These are phyloP conservation scores for Lophiostoma macrostomum DNA, from an alignment of 495 filamentous ascomycete species.

Conservation along the genomic window DNA sequence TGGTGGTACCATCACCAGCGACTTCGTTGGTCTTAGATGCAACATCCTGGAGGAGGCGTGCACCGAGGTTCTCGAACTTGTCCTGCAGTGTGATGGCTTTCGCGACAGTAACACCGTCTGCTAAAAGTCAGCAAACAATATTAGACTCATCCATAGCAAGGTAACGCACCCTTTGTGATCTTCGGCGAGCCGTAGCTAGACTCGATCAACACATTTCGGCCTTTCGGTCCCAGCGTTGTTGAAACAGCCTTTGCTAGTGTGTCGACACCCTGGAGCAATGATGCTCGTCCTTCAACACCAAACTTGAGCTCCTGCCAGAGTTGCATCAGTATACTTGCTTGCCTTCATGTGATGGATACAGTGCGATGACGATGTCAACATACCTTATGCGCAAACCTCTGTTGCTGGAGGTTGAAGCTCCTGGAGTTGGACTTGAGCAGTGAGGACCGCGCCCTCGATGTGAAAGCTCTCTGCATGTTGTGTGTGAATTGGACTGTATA, in stretches of 20 bases:
- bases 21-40: slow-evolving; percentile 99
- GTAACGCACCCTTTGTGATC: slow-evolving; percentile 89
- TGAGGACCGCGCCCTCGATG: slow-evolving; percentile 60
- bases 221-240: slow-evolving; percentile 95
- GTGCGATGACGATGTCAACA: slow-evolving; percentile 30
- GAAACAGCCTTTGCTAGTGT: slow-evolving; percentile 95
- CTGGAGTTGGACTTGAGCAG: slow-evolving; percentile 67
- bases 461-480: slow-evolving; percentile 79
- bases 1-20: slow-evolving; percentile 97
- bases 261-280: slow-evolving; percentile 90
- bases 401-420: slow-evolving; percentile 69
- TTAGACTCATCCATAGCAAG: not conserved
- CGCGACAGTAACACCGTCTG: slow-evolving; percentile 93
- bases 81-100: slow-evolving; percentile 91
- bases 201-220: slow-evolving; percentile 96
- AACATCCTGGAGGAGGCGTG: slow-evolving; percentile 92
- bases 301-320: slow-evolving; percentile 85
- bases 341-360: slow-evolving; percentile 9
- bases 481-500: slow-evolving; percentile 36
- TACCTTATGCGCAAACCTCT: slow-evolving; percentile 94
- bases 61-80: slow-evolving; percentile 99
- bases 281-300: slow-evolving; percentile 87
- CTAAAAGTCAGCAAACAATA: slow-evolving; percentile 38
- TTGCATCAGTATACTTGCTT: not conserved
- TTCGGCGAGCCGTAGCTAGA: slow-evolving; percentile 97